Evolutionary conservation across 1,284 basidiomycete genomes (phyloP), one percentile per base, ranked within the genome.

Genomic region (Fomitopsis schrenkii): DNA sequence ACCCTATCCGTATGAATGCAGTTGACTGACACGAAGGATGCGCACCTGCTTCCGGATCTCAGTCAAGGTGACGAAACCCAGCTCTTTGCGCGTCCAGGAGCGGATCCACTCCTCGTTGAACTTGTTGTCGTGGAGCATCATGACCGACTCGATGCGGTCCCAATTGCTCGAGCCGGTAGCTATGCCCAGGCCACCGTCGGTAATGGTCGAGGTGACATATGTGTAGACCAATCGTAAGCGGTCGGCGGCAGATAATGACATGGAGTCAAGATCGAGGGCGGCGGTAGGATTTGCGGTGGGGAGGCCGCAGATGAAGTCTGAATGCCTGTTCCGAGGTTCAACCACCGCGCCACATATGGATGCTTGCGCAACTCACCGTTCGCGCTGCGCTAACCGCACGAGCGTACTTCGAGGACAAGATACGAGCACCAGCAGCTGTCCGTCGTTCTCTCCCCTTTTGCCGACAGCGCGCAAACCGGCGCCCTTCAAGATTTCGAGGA

Each of bases 371-470:
- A 61, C 88, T 72, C 67, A 93, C 93, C 87, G 78, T 77, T 97
- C 94, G 41, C 85, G 79, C 64, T 86, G 84, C 0, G 90, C 83
- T 14, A 97, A 80, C 58, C 83, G 82, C 40, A 81, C 72, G 10
- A 97, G 75, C 60, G 87, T 82, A 44, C 77, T 76, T 46, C 83
- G 78, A 0, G 88, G 85, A 62, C 90, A 93, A n/a, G 81, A 80
- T 15, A 97, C 83, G 63, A 97, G 87, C 3, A 97, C 78, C 56
- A 96, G 81, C 3, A 97, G 72, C 67, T 96, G 90, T 5, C 91
- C 90, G 58, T 90, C 80, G 12, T 83, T 80, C 67, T 89, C 88
- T 14, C 91, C 92, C 22, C 87, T 79, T 64, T 90, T 82, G 9
- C 90, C 90, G 0, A 88, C 87, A 0, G 87, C 90, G 53, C 81